These are phyloP conservation scores for Zygoascus meyerae DNA, from an alignment of 1,139 yeast species.

Conservation along the genomic window DNA sequence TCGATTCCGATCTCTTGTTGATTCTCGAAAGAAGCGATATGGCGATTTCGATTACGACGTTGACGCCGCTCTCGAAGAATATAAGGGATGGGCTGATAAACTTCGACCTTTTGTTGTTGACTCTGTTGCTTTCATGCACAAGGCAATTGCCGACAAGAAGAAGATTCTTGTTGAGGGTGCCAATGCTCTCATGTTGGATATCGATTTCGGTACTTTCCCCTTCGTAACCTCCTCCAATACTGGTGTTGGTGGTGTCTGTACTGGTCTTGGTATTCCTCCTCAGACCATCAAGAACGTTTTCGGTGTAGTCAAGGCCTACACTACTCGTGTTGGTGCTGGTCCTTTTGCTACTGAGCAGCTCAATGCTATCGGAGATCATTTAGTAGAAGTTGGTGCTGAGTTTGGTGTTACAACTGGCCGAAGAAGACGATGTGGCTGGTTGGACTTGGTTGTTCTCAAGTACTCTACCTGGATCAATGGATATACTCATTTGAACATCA, in stretches of 20 bases:
- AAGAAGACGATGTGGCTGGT: constrained; percentile 99
- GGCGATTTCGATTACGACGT: constrained; percentile 87
- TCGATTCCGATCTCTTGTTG: constrained; percentile 68
- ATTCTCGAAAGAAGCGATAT: constrained; percentile 79
- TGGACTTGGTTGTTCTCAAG: constrained; percentile 89
- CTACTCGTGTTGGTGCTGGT: constrained; percentile 98
- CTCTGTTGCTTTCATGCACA: constrained; percentile 83
- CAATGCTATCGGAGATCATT: constrained; percentile 76
- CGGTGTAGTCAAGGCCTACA: constrained; percentile 98
- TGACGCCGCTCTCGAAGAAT: constrained; percentile 72
- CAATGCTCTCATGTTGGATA: constrained; percentile 94
- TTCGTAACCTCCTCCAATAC: constrained; percentile 94
- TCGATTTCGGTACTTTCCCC: constrained; percentile 98
- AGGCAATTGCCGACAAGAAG: constrained; percentile 70
- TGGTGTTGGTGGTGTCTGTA: constrained; percentile 95
- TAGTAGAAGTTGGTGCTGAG: constrained; percentile 91
- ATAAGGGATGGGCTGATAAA: constrained; percentile 65
- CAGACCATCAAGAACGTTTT: constrained; percentile 67
- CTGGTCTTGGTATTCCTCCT: constrained; percentile 96
- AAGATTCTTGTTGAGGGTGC: constrained; percentile 96
- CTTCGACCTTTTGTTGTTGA: constrained; percentile 91
- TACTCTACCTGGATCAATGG: constrained; percentile 91
- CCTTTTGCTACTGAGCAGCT: constrained; percentile 99
- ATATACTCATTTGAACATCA: constrained; percentile 87
- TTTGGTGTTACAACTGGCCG: constrained; percentile 98